Base-by-base conservation (phyloP, 306 rosid species). In the Castanopsis chinensis region DNA sequence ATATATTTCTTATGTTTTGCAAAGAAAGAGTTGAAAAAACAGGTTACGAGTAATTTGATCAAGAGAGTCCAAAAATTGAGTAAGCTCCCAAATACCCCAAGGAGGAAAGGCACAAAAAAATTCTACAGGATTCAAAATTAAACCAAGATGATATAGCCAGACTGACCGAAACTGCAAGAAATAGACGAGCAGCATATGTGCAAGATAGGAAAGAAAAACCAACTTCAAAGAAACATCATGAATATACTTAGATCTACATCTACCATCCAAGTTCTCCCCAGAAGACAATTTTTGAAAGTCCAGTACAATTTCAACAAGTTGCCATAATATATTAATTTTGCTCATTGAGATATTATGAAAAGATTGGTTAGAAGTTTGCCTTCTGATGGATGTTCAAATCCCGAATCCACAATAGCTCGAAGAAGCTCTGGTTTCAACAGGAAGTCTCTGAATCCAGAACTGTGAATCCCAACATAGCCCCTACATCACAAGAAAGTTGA, bases 311-410 rank as follows among this genome's bases (percentile, higher is more conserved):
- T 18, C 13, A 45, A 14, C 56, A 49, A 1, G 12, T 63, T 14
- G n/a, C 52, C 25, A 25, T 52, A 49, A 73, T 23, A n/a, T 32
- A 10, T 13, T 74, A 10, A 20, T 49, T 4, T 6, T 32, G 52
- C 9, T 14, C 28, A 21, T 18, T 4, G 12, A 53, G 2, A 21
- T 21, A 28, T 11, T 52, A 51, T 28, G 43, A n/a, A 27, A 60
- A 57, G 68, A 45, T 70, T 18, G n/a, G 19, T 43, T n/a, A 28
- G 74, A 78, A 84, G 76, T 83, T 82, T 91, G 91, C 96, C 96
- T 91, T 91, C 96, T 10, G 96, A 91, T 52, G 96, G 96, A 87
- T 91, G 96, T 86, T 91, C 96, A 78, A 91, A 91, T 52, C 96
- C 96, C 0, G 93, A 91, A 86, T 91, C 93, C 78, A 91, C 93